phyloP scores from a whole-genome alignment of 805 yeast species.

The Wickerhamiella brachini region DNA sequence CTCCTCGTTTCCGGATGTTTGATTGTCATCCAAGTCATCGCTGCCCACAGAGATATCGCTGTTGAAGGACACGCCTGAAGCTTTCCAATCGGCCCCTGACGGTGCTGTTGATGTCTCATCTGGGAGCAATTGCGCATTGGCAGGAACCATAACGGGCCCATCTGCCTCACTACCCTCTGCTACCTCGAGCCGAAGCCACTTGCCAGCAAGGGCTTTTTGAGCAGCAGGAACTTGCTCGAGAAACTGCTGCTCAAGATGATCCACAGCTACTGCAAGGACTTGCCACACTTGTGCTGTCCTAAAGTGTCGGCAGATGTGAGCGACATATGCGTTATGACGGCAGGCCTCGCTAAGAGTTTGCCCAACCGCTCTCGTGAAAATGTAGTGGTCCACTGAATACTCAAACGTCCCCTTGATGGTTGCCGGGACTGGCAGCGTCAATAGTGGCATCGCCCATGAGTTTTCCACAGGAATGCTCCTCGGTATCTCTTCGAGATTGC shows the following conservation, averaged over 20 bases:
- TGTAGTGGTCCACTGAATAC: slow-evolving; percentile 13
- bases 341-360: slow-evolving; percentile 42
- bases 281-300: slow-evolving; percentile 13
- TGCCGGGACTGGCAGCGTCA: neutral
- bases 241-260: slow-evolving; percentile 8
- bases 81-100: slow-evolving; percentile 2
- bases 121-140: neutral
- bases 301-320: slow-evolving; percentile 3
- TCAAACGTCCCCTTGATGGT: neutral
- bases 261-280: slow-evolving; percentile 11
- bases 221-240: slow-evolving; percentile 4
- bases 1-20: neutral
- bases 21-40: neutral
- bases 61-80: slow-evolving; percentile 5
- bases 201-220: slow-evolving; percentile 4
- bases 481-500: neutral
- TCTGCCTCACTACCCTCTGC: slow-evolving; percentile 3
- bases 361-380: slow-evolving; percentile 29
- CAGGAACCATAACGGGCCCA: neutral
- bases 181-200: slow-evolving; percentile 10
- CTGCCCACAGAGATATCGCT: slow-evolving; percentile 1
- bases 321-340: slow-evolving; percentile 41
- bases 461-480: neutral
- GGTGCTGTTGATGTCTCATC: neutral
- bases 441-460: neutral